Base-by-base conservation (phyloP, 257 asterid species). In the Mitragyna speciosa region DNA sequence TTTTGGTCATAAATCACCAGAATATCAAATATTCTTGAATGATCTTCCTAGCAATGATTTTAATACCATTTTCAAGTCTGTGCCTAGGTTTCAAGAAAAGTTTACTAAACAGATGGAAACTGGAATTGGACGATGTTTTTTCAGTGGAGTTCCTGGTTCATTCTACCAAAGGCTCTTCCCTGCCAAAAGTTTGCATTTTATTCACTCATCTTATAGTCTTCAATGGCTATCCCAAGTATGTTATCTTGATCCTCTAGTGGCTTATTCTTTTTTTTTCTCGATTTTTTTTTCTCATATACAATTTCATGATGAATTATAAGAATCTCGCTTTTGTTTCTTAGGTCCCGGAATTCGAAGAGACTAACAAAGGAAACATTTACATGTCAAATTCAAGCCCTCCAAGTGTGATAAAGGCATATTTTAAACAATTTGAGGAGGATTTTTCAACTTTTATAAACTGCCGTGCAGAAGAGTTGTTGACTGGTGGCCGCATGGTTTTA, bases 31-130 rank as follows among this genome's bases (percentile, higher is more conserved):
- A 24, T 78, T 45, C 41, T 65, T 93, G 79, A 93, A 93, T 67
- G 97, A 91, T 78, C 96, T 93, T 31, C 94, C 94, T 0, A 80
- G 91, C 28, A 93, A 87, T 49, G 97, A 93, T 77, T 93, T 91
- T 81, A 93, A 93, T 78, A 72, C 85, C 47, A 84, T 93, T 41
- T 93, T 90, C 80, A 78, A 17, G 58, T 86, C 86, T 1, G 52
- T 92, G 45, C 87, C 89, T 30, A 6, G 10, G 1, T 89, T 91
- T 56, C 80, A 73, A 2, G 64, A 81, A 58, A 77, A 83, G 5
- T 28, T 91, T 0, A 66, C 3, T 22, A 72, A 73, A 0, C 85
- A 90, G 67, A n/a, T 71, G 58, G 90, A 84, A 8, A 61, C 77
- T 6, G 82, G 26, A 28, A 48, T 84, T 16, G 86, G 84, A 7